These are phyloP conservation scores for Trypethelium eluteriae DNA, from an alignment of 495 filamentous ascomycete species.

Conservation along the genomic window DNA sequence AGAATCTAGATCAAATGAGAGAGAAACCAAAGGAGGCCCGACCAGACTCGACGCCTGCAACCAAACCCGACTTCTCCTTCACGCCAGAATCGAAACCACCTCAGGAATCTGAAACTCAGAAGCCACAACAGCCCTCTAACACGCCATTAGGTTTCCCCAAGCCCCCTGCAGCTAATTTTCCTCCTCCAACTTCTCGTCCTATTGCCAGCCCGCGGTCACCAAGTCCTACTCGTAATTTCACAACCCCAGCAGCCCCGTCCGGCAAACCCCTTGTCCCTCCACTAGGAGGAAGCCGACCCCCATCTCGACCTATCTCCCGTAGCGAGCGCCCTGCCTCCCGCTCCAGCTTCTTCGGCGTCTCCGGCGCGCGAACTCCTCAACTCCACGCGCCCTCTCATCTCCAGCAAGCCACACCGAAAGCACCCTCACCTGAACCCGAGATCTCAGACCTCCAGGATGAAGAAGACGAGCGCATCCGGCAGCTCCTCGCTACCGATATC, in stretches of 20 bases:
- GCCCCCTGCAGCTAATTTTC: not conserved
- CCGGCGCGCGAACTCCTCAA: conserved; percentile 2
- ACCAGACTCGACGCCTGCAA: conserved; percentile 32
- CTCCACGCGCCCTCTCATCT: conserved; percentile 29
- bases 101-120: not conserved
- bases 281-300: conserved; percentile 4
- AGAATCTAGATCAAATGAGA: not conserved
- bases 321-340: conserved; percentile 1
- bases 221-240: conserved; percentile 6
- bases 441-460: conserved; percentile 46
- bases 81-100: conserved; percentile 5
- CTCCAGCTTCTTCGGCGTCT: not conserved
- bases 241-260: conserved; percentile 4
- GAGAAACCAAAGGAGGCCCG: not conserved
- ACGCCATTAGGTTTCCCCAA: conserved; percentile 27
- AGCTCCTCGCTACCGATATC: conserved; percentile 47
- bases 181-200: conserved; percentile 3
- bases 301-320: conserved; percentile 1
- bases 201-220: conserved; percentile 8
- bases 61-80: not conserved
- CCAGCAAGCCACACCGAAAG: conserved; percentile 30
- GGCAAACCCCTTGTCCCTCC: conserved; percentile 6
- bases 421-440: conserved; percentile 38
- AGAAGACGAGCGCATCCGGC: conserved; percentile 55
- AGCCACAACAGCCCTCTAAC: conserved; percentile 1